Evolutionary conservation across 768 basidiomycete species (phyloP).

Genomic region (Dentipellis sp.): DNA sequence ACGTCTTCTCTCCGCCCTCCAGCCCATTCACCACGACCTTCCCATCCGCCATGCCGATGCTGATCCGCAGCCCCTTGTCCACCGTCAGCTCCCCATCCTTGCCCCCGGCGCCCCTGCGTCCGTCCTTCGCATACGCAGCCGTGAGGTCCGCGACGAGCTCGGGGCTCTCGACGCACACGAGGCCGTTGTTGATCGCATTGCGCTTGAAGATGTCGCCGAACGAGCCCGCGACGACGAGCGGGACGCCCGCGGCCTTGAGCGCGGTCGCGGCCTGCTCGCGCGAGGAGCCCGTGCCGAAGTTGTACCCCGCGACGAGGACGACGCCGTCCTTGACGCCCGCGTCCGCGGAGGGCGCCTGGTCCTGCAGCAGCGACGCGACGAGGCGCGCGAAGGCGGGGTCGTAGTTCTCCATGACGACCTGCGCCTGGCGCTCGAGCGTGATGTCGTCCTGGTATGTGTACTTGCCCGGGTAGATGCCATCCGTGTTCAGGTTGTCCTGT

Average conservation of each 20-base stretch:
- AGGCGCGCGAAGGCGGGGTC: constrained; percentile 77
- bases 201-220: constrained; percentile 99
- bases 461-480: constrained; percentile 97
- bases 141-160: constrained; percentile 85
- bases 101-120: constrained; percentile 70
- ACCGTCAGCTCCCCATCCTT: constrained; percentile 79
- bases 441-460: constrained; percentile 99
- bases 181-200: constrained; percentile 97
- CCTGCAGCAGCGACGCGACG: constrained; percentile 41
- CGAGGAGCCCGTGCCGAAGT: constrained; percentile 98
- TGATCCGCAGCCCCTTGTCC: constrained; percentile 54
- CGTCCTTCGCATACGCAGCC: constrained; percentile 58
- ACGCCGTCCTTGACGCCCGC: constrained; percentile 44
- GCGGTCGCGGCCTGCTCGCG: constrained; percentile 98
- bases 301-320: constrained; percentile 87
- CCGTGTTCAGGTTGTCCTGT: constrained; percentile 96
- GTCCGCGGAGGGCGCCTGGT: constrained; percentile 9
- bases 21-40: constrained; percentile 42
- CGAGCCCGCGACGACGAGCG: constrained; percentile 92
- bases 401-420: constrained; percentile 99
- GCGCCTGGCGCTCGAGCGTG: constrained; percentile 86
- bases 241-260: constrained; percentile 87
- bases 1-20: constrained; percentile 40
- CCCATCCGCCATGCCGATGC: constrained; percentile 64
- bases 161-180: constrained; percentile 91